A percentile compares a stretch with the other conserved stretches of the same genome.
Evolutionary conservation across 345 rosid genomes (phyloP).

Genomic region (Citrus reticulata): DNA sequence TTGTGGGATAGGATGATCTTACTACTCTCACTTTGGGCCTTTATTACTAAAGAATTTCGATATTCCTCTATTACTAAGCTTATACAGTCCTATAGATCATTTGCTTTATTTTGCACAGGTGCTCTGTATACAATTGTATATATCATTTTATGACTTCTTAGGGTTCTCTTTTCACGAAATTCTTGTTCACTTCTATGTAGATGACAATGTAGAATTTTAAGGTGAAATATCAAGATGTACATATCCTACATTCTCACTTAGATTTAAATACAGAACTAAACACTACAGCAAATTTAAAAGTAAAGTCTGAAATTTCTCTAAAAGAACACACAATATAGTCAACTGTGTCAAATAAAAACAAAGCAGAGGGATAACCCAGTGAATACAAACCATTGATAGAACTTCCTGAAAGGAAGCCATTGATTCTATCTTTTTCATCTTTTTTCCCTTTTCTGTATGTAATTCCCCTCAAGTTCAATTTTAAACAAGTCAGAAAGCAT

Average conservation of each 20-base stretch:
- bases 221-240: neutral
- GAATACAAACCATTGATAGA: neutral
- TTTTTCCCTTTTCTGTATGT: neutral
- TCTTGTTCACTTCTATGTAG: neutral
- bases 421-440: neutral
- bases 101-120: too few species aligned
- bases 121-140: too few species aligned
- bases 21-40: too few species aligned
- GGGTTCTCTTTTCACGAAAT: too few species aligned
- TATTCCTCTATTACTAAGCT: too few species aligned
- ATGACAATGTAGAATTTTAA: neutral
- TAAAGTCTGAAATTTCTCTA: neutral
- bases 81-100: too few species aligned
- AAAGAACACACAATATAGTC: neutral
- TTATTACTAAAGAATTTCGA: too few species aligned
- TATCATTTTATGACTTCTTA: too few species aligned
- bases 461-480: neutral
- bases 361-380: neutral
- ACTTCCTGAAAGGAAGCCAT: neutral
- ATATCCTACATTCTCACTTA: neutral
- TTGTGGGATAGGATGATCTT: neutral
- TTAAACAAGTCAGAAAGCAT: neutral
- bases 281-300: neutral
- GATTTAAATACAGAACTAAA: neutral
- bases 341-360: neutral